phyloP scores from a whole-genome alignment of 2,329 filamentous ascomycete species.

The Aspergillus novofumigatus region DNA sequence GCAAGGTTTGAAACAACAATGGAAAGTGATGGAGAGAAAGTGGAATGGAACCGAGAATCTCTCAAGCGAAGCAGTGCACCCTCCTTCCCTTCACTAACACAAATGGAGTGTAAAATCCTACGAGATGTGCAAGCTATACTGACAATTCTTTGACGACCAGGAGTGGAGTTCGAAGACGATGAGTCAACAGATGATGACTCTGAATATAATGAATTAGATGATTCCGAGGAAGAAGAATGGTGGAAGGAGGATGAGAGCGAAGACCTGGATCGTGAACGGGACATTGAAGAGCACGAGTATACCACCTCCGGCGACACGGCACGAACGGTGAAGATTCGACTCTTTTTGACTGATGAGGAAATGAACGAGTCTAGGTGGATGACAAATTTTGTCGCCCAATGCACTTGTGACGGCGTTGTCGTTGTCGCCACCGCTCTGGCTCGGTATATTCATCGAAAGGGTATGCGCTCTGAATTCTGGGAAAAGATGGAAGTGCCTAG shows the following conservation, averaged over 20 bases:
- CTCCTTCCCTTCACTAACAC: neutral
- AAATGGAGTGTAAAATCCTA: neutral
- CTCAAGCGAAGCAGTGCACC: slow-evolving; percentile 1
- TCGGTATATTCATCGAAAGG: slow-evolving; percentile 19
- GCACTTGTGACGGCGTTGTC: slow-evolving; percentile 11
- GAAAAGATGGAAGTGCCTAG: slow-evolving; percentile 29
- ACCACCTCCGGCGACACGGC: slow-evolving; percentile 6
- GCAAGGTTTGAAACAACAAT: neutral
- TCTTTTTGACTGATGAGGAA: slow-evolving; percentile 11
- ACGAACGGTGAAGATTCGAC: slow-evolving; percentile 15
- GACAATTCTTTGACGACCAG: slow-evolving; percentile 4
- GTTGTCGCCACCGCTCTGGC: slow-evolving; percentile 19
- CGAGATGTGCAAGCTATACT: slow-evolving; percentile 1
- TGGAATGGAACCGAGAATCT: neutral
- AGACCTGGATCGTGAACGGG: slow-evolving; percentile 7
- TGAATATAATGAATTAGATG: slow-evolving; percentile 4
- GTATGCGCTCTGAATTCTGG: slow-evolving; percentile 29
- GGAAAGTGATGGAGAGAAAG: neutral
- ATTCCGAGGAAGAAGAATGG: slow-evolving; percentile 10
- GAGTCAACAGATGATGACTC: slow-evolving; percentile 4
- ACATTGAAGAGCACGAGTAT: slow-evolving; percentile 17
- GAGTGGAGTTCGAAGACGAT: slow-evolving; percentile 5
- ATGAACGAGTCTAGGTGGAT: slow-evolving; percentile 4
- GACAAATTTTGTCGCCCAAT: slow-evolving; percentile 15
- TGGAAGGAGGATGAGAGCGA: slow-evolving; percentile 9